phyloP scores from a whole-genome alignment of 164 flowering plant genomes.

The Brasenia schreberi region DNA sequence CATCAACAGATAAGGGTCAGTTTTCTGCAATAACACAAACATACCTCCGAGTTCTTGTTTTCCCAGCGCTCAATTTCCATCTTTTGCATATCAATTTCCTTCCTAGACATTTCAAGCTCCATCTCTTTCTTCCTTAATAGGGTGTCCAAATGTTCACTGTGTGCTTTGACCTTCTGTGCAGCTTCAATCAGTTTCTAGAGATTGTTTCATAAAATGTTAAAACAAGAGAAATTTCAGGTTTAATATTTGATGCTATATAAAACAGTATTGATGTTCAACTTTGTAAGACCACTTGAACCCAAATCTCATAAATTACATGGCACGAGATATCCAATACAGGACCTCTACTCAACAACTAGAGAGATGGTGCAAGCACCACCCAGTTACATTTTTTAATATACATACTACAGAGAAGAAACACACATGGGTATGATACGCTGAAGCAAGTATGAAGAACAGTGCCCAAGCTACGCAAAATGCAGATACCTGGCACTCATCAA shows the following conservation, averaged over 20 bases:
- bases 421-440: too few species aligned
- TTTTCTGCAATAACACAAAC: background rate
- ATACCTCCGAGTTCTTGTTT: constrained; percentile 53
- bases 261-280: background rate
- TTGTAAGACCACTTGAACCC: too few species aligned
- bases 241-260: background rate
- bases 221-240: background rate
- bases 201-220: background rate
- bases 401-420: too few species aligned
- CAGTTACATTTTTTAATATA: too few species aligned
- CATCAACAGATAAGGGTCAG: background rate
- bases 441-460: background rate
- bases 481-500: constrained; percentile 83
- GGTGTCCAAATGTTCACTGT: constrained; percentile 29
- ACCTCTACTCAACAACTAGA: too few species aligned
- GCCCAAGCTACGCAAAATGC: background rate
- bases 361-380: too few species aligned
- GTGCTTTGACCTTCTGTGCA: constrained; percentile 29
- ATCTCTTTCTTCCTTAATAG: constrained; percentile 35
- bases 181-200: constrained; percentile 65
- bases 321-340: too few species aligned
- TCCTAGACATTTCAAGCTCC: constrained; percentile 41
- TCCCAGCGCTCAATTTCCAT: constrained; percentile 36
- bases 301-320: too few species aligned
- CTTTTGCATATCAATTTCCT: constrained; percentile 41